Base-by-base conservation (phyloP, 352 stramenopile species). In the Phytophthora constricta region DNA sequence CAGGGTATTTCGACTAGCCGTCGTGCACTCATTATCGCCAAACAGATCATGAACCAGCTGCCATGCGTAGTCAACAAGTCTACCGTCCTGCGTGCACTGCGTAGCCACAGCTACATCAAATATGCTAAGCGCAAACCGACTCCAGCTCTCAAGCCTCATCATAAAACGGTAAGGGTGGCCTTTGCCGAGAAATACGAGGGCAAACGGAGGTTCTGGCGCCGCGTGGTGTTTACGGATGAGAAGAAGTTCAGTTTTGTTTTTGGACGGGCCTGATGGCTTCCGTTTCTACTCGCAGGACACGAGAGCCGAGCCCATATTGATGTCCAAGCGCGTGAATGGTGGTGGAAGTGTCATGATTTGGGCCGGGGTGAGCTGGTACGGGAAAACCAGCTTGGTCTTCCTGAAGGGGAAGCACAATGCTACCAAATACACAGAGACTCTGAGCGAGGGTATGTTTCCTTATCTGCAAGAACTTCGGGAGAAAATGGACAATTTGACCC, bases 301-400 rank as follows among this genome's bases (percentile, higher is more conserved):
- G 9, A 22, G 31, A 26, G 19, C 22, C 13, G 27, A 45, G 16
- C 45, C 45, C 19, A 41, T 46, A 4, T 27, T 63, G 2, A 27
- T 63, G 10, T 56, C 56, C 1, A 62, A 41, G 43, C n/a, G 56
- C 22, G 45, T 63, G 4, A 63, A 27, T 45, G 56, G 56, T 16
- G 56, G 45, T 7, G 42, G 45, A 47, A 48, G 56, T 20, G 58
- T 65, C 17, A 65, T 64, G 56, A 49, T 57, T 41, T 55, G 43
- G 56, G 45, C 45, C 5, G 56, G 45, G 19, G 25, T 61, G 13
- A 48, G 19, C 11, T 58, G 33, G 20, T 23, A 58, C 5, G 50
- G 33, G 0, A 33, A 55, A 23, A 46, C n/a, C 20, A 9, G 47
- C 11, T 17, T 47, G 10, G 25, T 60, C 0, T 27, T 51, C 39